Evolutionary conservation across 1,284 basidiomycete species (phyloP).

Genomic region (Ustilago sp.): DNA sequence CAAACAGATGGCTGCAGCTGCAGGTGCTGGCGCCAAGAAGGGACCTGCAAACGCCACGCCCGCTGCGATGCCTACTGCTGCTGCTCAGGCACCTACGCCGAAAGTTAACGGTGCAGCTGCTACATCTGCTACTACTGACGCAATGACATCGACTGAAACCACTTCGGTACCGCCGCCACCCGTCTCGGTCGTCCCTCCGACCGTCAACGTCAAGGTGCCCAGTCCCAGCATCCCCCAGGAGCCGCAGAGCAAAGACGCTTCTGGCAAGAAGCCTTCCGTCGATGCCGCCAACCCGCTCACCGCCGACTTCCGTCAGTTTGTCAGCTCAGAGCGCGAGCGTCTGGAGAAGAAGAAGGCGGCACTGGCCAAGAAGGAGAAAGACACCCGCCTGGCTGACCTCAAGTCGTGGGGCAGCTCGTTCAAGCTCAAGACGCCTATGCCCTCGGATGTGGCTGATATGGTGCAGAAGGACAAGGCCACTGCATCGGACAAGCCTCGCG

Average conservation of each 20-base stretch:
- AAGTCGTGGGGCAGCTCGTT: conserved; percentile 91
- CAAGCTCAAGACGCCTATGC: conserved; percentile 95
- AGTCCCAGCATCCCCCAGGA: conserved; percentile 46
- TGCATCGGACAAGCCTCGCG: conserved; percentile 59
- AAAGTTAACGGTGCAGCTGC: conserved; percentile 46
- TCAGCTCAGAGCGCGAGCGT: conserved; percentile 64
- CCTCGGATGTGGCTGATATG: conserved; percentile 88
- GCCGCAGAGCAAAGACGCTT: conserved; percentile 15
- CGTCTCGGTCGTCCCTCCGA: conserved; percentile 23
- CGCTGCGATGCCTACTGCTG: conserved; percentile 9
- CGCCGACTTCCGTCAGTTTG: conserved; percentile 66
- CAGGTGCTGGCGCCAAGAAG: conserved; percentile 49
- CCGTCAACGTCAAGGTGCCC: conserved; percentile 51
- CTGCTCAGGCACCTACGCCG: conserved; percentile 7
- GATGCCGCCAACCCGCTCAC: conserved; percentile 55
- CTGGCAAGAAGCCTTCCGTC: conserved; percentile 33
- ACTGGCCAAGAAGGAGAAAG: conserved; percentile 90
- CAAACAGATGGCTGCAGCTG: conserved; percentile 63
- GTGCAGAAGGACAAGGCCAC: conserved; percentile 55
- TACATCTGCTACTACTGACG: conserved; percentile 15
- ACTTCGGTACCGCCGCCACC: conserved; percentile 19
- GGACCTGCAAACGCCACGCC: conserved; percentile 38
- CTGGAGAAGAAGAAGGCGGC: conserved; percentile 87
- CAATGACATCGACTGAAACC: conserved; percentile 13
- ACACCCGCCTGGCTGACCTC: conserved; percentile 88